Base-by-base conservation (phyloP, 176 grass and related monocot species). In the Zea luxurians region DNA sequence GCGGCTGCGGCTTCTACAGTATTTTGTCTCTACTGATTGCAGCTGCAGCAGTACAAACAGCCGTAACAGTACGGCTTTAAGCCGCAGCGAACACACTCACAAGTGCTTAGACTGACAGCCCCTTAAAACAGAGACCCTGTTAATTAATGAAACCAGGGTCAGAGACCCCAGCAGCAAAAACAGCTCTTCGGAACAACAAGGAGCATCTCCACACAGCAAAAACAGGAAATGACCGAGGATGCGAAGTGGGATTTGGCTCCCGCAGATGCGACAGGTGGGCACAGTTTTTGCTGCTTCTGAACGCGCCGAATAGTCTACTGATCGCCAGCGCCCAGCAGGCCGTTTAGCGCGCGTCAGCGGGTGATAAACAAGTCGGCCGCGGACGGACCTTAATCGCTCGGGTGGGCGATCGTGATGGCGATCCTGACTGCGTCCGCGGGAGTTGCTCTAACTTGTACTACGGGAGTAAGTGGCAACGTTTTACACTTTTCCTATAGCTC, bases 171-270 rank as follows among this genome's bases (percentile, higher is more conserved):
- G 36, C 50, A 54, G 2, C 61, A 41, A 3, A 18, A 42, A 52
- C 43, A 82, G 74, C 81, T 83, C 73, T 78, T 73, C 67, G 10
- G 4, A 20, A 8, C 12, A 36, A 17, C 65, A 50, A 54, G 60
- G 10, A 55, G 10, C 76, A 41, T 13, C 17, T 37, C 40, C 20
- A 34, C 48, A 34, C 8, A 11, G 35, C 8, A n/a, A 77, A 37
- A 27, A 27, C 27, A 27, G 27, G 58, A 13, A 36, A 34, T 35
- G 60, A 35, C 2, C 9, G 36, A 37, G 71, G 61, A 68, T 5
- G 75, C 52, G 16, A 89, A 89, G 59, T 64, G 7, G 77, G 66
- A 85, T 85, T 89, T 89, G 60, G 82, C 82, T 20, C 77, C 78
- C 7, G 36, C 41, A n/a, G 82, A 81, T 52, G 82, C 71, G 66